A percentile compares a stretch with the other conserved stretches of the same genome.
These are phyloP conservation scores for Penicillium atrosanguineum DNA, from an alignment of 495 filamentous ascomycete species.

Conservation along the genomic window DNA sequence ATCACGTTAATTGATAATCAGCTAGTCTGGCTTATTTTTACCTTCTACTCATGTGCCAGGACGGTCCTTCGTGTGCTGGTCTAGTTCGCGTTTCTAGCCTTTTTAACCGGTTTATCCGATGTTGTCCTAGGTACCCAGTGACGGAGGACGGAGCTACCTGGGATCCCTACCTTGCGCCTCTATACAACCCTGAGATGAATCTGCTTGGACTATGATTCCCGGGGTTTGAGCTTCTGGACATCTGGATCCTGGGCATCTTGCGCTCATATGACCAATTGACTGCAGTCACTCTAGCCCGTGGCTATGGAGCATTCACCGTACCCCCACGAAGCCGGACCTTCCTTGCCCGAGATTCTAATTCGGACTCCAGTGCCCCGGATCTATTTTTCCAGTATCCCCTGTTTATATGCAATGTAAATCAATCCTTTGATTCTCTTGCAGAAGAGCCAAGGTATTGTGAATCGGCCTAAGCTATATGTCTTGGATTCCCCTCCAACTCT, in stretches of 20 bases:
- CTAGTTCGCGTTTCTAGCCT: background rate
- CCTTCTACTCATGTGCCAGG: background rate
- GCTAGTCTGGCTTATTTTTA: background rate
- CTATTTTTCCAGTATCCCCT: background rate
- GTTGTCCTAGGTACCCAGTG: background rate
- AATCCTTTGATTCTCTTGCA: background rate
- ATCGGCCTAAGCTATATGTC: too few species aligned
- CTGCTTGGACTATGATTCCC: background rate
- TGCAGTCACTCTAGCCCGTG: background rate
- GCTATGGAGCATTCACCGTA: background rate
- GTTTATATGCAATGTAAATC: background rate
- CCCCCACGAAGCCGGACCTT: background rate
- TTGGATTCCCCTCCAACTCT: too few species aligned
- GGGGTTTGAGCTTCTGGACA: too few species aligned
- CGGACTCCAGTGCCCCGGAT: background rate
- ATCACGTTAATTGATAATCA: background rate
- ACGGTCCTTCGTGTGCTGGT: background rate
- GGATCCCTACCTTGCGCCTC: background rate
- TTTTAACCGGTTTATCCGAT: background rate
- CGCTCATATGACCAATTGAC: background rate
- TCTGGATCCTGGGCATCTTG: background rate
- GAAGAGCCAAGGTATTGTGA: too few species aligned
- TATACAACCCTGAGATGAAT: background rate
- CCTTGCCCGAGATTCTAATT: background rate
- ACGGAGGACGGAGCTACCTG: background rate